A percentile compares a stretch with the other conserved stretches of the same genome.
Conservation (phyloP, 768 basidiomycete genomes). For the Hortiboletus campestris region DNA sequence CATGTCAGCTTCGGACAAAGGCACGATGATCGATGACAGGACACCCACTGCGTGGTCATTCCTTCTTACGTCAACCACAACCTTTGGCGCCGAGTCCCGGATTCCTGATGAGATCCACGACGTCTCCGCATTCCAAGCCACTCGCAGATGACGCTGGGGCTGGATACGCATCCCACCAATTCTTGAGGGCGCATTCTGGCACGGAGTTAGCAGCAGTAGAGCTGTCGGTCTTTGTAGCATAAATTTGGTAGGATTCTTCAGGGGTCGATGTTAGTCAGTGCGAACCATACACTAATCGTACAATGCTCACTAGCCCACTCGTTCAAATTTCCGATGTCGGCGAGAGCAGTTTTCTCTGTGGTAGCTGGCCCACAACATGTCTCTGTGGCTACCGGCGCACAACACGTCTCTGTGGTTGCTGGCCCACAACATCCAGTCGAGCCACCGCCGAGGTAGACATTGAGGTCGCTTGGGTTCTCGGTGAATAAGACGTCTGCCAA, state of each 20-base stretch:
- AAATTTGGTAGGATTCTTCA: conserved; percentile 47
- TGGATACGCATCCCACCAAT: conserved; percentile 59
- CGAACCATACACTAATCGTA: neutral
- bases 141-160: conserved; percentile 29
- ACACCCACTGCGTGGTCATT: conserved; percentile 44
- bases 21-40: neutral
- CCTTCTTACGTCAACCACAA: conserved; percentile 50
- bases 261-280: neutral
- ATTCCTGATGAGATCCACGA: conserved; percentile 33
- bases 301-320: conserved; percentile 42
- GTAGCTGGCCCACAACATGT: conserved; percentile 3
- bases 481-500: conserved; percentile 40
- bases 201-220: neutral
- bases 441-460: conserved; percentile 29
- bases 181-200: conserved; percentile 29
- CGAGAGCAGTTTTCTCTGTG: neutral
- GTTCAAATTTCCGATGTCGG: conserved; percentile 37
- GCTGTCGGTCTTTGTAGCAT: conserved; percentile 37
- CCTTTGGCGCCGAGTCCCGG: conserved; percentile 15
- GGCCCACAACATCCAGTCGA: conserved; percentile 10
- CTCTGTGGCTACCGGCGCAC: too few species aligned
- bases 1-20: neutral
- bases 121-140: conserved; percentile 34
- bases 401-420: neutral
- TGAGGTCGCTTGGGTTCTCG: conserved; percentile 42